Evolutionary conservation across 2,329 filamentous ascomycete species (phyloP).

Genomic region (Apiospora rasikravindrae): DNA sequence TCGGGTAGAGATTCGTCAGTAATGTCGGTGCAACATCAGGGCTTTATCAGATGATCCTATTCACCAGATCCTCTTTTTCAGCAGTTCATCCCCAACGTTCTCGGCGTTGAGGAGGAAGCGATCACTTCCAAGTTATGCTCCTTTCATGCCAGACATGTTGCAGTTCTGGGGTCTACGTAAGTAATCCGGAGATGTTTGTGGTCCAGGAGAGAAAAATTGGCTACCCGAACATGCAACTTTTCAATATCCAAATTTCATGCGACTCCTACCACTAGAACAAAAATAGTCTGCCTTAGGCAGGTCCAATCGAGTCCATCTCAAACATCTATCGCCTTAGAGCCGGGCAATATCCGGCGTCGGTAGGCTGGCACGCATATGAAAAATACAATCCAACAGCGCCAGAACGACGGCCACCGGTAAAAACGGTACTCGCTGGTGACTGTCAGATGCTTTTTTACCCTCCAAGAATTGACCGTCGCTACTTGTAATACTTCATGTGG

Average conservation of each 20-base stretch:
- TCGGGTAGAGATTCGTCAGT: background rate
- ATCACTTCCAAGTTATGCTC: background rate
- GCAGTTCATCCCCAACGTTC: background rate
- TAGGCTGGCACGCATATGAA: background rate
- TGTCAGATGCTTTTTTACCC: conserved; percentile 18
- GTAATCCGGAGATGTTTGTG: background rate
- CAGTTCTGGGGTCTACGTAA: background rate
- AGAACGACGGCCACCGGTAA: background rate
- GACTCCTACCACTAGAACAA: background rate
- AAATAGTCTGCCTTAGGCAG: conserved; percentile 4
- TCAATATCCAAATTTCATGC: background rate
- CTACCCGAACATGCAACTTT: background rate
- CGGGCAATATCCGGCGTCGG: background rate
- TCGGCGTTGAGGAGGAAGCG: background rate
- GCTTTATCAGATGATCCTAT: conserved; percentile 9
- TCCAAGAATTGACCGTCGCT: background rate
- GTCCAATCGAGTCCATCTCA: background rate
- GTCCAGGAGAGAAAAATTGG: background rate
- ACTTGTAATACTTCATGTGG: conserved; percentile 4
- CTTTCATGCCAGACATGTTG: background rate
- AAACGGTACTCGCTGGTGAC: conserved; percentile 3
- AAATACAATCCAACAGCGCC: background rate
- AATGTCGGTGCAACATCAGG: conserved; percentile 1
- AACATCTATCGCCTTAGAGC: background rate
- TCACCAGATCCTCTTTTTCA: background rate